phyloP scores from a whole-genome alignment of 106 monocot genomes.

The Allium cepa region DNA sequence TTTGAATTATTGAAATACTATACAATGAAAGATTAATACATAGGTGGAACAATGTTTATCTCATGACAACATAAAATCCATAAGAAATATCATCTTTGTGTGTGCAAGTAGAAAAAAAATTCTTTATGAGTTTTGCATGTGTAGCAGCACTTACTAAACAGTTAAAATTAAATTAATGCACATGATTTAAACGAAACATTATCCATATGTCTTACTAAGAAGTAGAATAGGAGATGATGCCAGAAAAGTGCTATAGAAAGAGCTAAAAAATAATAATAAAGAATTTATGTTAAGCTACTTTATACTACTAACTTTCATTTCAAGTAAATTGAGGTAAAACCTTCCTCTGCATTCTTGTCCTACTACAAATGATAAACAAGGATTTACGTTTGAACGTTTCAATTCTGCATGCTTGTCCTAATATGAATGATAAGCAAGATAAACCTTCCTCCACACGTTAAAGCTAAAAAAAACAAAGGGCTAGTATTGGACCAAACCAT shows the following conservation, averaged over 20 bases:
- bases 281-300: too few species aligned
- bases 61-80: constrained; percentile 21
- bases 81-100: constrained; percentile 24
- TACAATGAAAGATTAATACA: too few species aligned
- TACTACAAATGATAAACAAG: too few species aligned
- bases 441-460: constrained; percentile 47
- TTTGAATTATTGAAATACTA: too few species aligned
- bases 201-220: constrained; percentile 17
- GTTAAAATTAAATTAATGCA: neutral
- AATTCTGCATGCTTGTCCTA: too few species aligned
- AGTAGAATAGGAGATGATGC: constrained; percentile 23
- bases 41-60: too few species aligned
- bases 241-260: constrained; percentile 19
- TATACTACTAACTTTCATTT: too few species aligned
- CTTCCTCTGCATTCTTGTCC: constrained; percentile 44
- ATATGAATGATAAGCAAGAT: constrained; percentile 52
- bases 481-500: constrained; percentile 38
- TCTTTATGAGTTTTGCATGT: neutral
- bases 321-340: neutral
- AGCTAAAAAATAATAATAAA: constrained; percentile 8
- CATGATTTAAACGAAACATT: neutral
- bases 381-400: too few species aligned
- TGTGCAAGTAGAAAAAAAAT: constrained; percentile 12
- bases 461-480: constrained; percentile 34
- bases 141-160: too few species aligned